Evolutionary conservation across 768 basidiomycete species (phyloP), one percentile per base, ranked within the genome.

Genomic region (Xanthoconium purpureum): DNA sequence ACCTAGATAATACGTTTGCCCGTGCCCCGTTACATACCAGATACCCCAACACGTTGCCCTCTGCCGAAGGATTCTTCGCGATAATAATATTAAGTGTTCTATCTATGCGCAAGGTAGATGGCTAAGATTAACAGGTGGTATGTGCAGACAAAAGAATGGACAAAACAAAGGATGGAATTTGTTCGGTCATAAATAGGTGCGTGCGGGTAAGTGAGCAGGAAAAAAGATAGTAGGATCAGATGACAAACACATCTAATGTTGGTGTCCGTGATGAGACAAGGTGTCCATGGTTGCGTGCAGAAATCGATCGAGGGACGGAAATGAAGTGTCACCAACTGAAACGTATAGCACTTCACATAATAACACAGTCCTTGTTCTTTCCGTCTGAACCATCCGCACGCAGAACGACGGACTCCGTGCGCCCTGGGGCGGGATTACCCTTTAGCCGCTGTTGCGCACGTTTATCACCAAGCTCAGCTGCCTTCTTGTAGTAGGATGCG

Each of bases 381-480:
- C 74, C 78, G 50, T 75, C 80, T 11, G 76, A 74, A 20, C 78
- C 79, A 44, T 80, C 81, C 17, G 57, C 56, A 40, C 87, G 82
- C 54, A 82, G 76, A 35, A 89, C 73, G 11, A 89, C 81, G 6
- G 87, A 76, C 35, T 80, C 83, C 1, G 85, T 75, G 32, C 84
- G 83, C 28, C 84, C 85, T 5, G 85, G 80, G 52, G 73, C 80
- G 43, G 79, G 79, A 7, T 82, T 78, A 12, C 83, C 75, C 66
- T 82, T 86, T 14, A 98, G 75, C 50, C 97, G 85, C 66, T 95
- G 91, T 9, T 80, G 75, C 0, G 97, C 94, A 56, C 97, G 91
- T 70, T 92, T 96, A 74, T 99, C 97, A 47, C 96, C 95, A 32
- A 85, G 82, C 3, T 95, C 93, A 15, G 94, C 88, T 3, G 97